These are phyloP conservation scores for Neocatenulostroma microsporum DNA, from an alignment of 2,329 filamentous ascomycete genomes.

Conservation along the genomic window DNA sequence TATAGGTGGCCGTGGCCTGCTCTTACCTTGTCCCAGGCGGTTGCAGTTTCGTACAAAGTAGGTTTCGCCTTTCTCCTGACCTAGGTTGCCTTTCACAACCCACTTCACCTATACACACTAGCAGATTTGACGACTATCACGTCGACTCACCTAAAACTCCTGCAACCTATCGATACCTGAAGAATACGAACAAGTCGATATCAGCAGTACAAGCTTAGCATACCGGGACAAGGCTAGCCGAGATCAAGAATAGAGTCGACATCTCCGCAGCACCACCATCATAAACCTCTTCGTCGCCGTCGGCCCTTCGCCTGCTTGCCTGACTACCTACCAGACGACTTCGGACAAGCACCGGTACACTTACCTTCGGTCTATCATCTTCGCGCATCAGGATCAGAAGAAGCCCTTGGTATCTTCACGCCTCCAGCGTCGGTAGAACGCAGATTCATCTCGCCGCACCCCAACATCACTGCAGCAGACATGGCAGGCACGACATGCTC, in stretches of 20 bases:
- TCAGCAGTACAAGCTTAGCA: too few relatives aligned
- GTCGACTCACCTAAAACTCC: too few relatives aligned
- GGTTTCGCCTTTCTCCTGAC: too few relatives aligned
- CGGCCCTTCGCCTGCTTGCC: conserved; percentile 3
- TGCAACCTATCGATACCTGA: too few relatives aligned
- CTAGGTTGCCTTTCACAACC: too few relatives aligned
- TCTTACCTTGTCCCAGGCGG: not conserved
- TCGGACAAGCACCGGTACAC: not conserved
- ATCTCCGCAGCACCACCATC: not conserved
- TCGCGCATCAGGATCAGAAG: not conserved
- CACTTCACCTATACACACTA: too few relatives aligned
- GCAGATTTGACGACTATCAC: too few relatives aligned
- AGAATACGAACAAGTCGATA: too few relatives aligned
- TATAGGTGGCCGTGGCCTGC: not conserved
- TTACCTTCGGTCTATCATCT: conserved; percentile 6
- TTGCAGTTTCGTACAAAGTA: too few relatives aligned
- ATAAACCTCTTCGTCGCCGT: conserved; percentile 1
- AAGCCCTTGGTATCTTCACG: conserved; percentile 3
- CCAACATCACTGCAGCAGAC: not conserved
- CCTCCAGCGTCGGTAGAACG: conserved; percentile 2
- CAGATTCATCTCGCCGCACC: conserved; percentile 1
- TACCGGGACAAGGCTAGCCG: too few relatives aligned
- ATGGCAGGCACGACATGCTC: conserved; percentile 6
- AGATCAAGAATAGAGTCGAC: conserved; percentile 9
- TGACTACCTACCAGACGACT: too few relatives aligned